Conservation (phyloP, 805 yeast species). For the Wickerhamiella domercqiae region DNA sequence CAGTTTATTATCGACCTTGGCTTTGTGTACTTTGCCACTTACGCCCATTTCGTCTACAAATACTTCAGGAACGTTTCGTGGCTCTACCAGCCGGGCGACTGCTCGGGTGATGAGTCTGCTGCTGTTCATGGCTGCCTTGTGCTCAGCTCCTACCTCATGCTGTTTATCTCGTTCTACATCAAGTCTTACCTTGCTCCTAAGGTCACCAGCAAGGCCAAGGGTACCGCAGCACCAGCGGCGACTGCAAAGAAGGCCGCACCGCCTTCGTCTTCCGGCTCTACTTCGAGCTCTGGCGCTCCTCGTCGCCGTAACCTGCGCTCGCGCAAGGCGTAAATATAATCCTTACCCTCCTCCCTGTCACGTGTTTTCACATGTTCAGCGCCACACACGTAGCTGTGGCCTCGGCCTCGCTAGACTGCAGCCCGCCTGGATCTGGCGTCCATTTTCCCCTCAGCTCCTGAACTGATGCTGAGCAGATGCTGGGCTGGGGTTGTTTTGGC, state of each 20-base stretch:
- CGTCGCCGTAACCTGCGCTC: constrained; percentile 14
- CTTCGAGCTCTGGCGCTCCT: constrained; percentile 6
- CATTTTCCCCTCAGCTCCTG: too few relatives aligned
- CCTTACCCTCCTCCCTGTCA: neutral
- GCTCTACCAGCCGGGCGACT: constrained; percentile 68
- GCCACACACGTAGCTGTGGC: too few relatives aligned
- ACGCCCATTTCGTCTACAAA: constrained; percentile 67
- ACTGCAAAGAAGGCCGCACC: constrained; percentile 2
- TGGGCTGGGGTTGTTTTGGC: neutral
- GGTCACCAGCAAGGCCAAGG: constrained; percentile 12
- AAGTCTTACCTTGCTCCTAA: constrained; percentile 49
- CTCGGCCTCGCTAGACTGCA: too few relatives aligned
- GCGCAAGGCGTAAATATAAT: constrained; percentile 10
- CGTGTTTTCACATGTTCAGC: too few relatives aligned
- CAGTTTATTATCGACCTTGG: constrained; percentile 82
- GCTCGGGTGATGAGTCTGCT: constrained; percentile 86
- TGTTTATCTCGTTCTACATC: constrained; percentile 87
- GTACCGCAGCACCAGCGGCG: constrained; percentile 10
- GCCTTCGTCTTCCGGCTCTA: neutral
- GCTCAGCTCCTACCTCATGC: constrained; percentile 71
- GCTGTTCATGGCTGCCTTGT: constrained; percentile 84
- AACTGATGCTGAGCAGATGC: neutral
- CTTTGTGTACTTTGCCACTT: constrained; percentile 88
- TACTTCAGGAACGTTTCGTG: constrained; percentile 35
- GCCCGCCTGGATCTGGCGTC: too few relatives aligned